Base-by-base conservation (phyloP, 2,329 filamentous ascomycete genomes). In the Pochonia chlamydosporia region DNA sequence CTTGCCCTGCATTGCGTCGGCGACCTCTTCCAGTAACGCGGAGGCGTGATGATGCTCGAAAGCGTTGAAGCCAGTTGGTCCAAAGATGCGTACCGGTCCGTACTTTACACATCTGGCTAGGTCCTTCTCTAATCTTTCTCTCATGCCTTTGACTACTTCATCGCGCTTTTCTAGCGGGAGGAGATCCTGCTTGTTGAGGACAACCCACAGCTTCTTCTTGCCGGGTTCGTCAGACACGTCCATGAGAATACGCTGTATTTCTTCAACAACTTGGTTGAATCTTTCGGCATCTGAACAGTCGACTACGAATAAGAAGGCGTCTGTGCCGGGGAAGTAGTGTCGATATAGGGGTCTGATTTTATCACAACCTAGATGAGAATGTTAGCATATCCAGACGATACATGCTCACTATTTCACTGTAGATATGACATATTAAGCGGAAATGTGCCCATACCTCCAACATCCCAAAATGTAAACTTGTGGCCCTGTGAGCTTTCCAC, bases 401-500 rank as follows among this genome's bases (percentile, higher is more conserved):
- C n/a, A n/a, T n/a, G n/a, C n/a, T n/a, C n/a, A 18, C 18, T 8
- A 14, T 4, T 2, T 5, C 18, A 16, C 44, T 5, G 35, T 18
- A 43, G 16, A 33, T 23, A 36, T 28, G 2, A 25, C n/a, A 23
- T 24, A 18, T 7, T 11, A 14, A 35, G 26, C 9, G n/a, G 2
- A 20, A n/a, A 16, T 6, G 49, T 47, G 10, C 10, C 4, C 52
- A 45, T 13, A 62, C 61, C 61, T 52, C 61, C 61, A 8, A 62
- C 47, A 18, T 63, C 59, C 61, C 61, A 63, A 2, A 63, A 40
- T 0, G 54, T 56, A 2, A 63, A 48, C 10, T 53, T 56, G 6
- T 49, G 50, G 5, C 55, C 52, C 40, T 54, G 45, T 0, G 51
- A 28, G 36, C 54, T 49, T 2, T 56, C 52, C 0, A 91, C 84